These are phyloP conservation scores for Hypoxylon sp. DNA, from an alignment of 2,329 filamentous ascomycete species.

Conservation along the genomic window DNA sequence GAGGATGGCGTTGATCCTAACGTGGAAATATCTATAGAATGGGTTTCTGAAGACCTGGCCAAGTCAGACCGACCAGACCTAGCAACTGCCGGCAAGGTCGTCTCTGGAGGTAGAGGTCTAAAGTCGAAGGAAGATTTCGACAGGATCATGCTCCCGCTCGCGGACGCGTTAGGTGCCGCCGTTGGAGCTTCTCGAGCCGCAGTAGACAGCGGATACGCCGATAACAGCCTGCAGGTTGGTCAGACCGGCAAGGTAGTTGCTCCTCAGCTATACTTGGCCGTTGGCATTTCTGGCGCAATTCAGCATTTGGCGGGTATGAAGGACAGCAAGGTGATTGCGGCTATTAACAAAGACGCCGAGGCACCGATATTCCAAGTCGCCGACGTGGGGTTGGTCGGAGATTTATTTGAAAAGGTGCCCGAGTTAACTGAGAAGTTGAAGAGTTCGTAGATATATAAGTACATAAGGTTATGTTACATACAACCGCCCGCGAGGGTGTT, in stretches of 20 bases:
- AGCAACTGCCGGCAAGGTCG: slow-evolving; percentile 88
- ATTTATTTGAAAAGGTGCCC: slow-evolving; percentile 95
- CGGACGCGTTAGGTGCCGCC: slow-evolving; percentile 93
- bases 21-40: slow-evolving; percentile 79
- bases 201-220: slow-evolving; percentile 96
- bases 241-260: slow-evolving; percentile 99
- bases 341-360: slow-evolving; percentile 98
- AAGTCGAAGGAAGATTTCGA: slow-evolving; percentile 99
- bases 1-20: slow-evolving; percentile 90
- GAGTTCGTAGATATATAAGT: slow-evolving; percentile 57
- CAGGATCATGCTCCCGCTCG: slow-evolving; percentile 89
- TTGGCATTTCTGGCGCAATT: slow-evolving; percentile 96
- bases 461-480: slow-evolving; percentile 39
- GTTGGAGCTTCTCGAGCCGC: slow-evolving; percentile 95
- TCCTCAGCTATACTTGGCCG: slow-evolving; percentile 93
- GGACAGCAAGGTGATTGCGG: slow-evolving; percentile 99
- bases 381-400: slow-evolving; percentile 94
- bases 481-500: slow-evolving; percentile 41
- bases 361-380: slow-evolving; percentile 99
- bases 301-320: slow-evolving; percentile 99
- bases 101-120: slow-evolving; percentile 92
- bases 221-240: slow-evolving; percentile 98
- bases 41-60: slow-evolving; percentile 93
- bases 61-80: slow-evolving; percentile 96
- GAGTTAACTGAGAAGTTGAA: slow-evolving; percentile 97